Percentiles rank a stretch among this genome's conserved stretches.
Evolutionary conservation across 371 early-diverging fungal genomes (phyloP).

Genomic region (Mucor lusitanicus): DNA sequence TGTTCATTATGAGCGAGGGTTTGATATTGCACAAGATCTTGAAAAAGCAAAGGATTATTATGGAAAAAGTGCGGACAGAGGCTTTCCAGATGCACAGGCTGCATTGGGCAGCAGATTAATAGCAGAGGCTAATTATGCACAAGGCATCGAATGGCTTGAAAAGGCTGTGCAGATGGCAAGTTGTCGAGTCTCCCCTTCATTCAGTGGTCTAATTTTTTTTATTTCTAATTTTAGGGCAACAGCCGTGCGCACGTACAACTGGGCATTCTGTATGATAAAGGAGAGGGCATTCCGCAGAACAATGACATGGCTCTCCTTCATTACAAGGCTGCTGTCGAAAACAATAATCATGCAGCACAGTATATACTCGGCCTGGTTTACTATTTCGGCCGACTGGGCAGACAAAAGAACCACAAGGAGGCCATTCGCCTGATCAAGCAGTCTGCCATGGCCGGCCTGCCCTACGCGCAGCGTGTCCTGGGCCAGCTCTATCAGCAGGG

Average conservation of each 20-base stretch:
- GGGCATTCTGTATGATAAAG: conserved; percentile 47
- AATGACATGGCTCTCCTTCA: conserved; percentile 34
- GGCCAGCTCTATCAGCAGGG: conserved; percentile 47
- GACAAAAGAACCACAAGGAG: conserved; percentile 30
- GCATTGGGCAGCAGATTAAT: conserved; percentile 44
- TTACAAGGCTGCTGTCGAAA: conserved; percentile 41
- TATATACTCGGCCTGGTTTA: conserved; percentile 46
- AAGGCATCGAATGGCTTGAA: conserved; percentile 47
- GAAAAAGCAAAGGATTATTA: conserved; percentile 36
- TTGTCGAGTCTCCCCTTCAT: no score
- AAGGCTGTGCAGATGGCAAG: conserved; percentile 41
- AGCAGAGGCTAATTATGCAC: conserved; percentile 23
- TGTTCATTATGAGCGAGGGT: conserved; percentile 47
- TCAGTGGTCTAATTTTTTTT: no score
- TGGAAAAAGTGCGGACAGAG: conserved; percentile 41
- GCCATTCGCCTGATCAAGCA: conserved; percentile 37
- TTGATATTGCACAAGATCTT: conserved; percentile 30
- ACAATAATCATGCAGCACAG: conserved; percentile 40
- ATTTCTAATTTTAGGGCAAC: conserved; percentile 26
- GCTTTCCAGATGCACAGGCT: conserved; percentile 48
- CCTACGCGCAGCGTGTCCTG: conserved; percentile 46
- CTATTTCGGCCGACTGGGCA: conserved; percentile 35
- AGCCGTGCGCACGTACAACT: conserved; percentile 44
- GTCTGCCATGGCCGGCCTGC: conserved; percentile 42
- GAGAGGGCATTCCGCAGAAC: conserved; percentile 33